Percentiles rank a stretch among this genome's conserved stretches.
phyloP scores from a whole-genome alignment of 306 rosid genomes.

The Datisca glomerata region DNA sequence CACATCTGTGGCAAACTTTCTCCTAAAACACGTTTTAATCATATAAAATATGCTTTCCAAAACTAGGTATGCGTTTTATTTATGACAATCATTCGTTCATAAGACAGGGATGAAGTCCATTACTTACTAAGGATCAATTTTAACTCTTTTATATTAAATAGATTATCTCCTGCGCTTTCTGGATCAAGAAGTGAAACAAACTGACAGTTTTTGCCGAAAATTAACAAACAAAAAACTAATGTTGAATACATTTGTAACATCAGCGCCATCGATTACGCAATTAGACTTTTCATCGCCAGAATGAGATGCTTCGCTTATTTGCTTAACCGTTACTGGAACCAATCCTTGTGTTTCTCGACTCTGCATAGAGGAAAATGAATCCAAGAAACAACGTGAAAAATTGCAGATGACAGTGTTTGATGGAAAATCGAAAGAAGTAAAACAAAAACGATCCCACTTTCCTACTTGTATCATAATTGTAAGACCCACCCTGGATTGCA shows the following conservation, averaged over 20 bases:
- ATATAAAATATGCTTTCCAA: too few relatives aligned
- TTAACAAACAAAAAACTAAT: neutral
- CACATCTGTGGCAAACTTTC: neutral
- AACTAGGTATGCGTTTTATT: too few relatives aligned
- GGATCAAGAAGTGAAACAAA: too few relatives aligned
- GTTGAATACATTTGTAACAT: conserved; percentile 53
- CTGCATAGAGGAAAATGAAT: conserved; percentile 17
- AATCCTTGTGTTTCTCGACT: conserved; percentile 59
- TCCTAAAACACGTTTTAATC: too few relatives aligned
- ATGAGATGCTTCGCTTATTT: conserved; percentile 70
- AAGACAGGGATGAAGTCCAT: too few relatives aligned
- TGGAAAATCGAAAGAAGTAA: too few relatives aligned
- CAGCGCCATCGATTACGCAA: conserved; percentile 58
- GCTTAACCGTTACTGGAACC: conserved; percentile 85
- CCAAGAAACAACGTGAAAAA: neutral
- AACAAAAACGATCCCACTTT: neutral
- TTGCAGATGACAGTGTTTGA: too few relatives aligned
- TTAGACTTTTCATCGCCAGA: conserved; percentile 81
- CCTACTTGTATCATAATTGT: neutral
- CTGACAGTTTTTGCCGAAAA: too few relatives aligned
- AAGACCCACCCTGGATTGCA: too few relatives aligned
- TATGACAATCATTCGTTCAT: too few relatives aligned
- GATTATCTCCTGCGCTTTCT: too few relatives aligned
- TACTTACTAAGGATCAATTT: neutral
- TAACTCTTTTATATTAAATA: too few relatives aligned